Evolutionary conservation across 345 rosid species (phyloP), one percentile per base, ranked within the genome.

Genomic region (Lepidium sativum): DNA sequence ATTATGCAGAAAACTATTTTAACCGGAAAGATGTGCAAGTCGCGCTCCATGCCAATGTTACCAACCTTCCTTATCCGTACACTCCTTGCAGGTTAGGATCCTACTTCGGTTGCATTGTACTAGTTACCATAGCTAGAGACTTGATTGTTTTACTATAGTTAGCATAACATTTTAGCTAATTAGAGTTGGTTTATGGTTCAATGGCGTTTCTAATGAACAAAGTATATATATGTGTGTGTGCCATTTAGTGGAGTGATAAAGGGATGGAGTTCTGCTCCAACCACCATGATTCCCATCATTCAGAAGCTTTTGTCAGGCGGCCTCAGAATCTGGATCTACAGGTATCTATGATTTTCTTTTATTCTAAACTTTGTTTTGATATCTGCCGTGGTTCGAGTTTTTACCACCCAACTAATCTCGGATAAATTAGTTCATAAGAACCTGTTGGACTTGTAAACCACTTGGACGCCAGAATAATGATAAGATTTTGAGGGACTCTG

Each of bases 251-350:
- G 37, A 1, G 78, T 71, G 1, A 80, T 81, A 23, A 44, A 1
- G 15, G 43, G 6, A 14, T 88, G 96, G 92, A 80, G 23, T 35
- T 88, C 86, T 44, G 62, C 90, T 2, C 73, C 86, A 5, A 55
- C 70, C 6, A 75, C 79, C 6, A 42, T 84, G 29, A 60, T 89
- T 41, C 94, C 91, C 54, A 78, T 74, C 57, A 79, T 86, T 48
- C 67, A 50, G 39, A 86, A 89, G 80, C 91, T 86, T 43, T 58
- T 72, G 32, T 13, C 53, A 0, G 83, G 80, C 0, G 89, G 96
- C 9, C 53, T 86, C 23, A 86, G 94, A 16, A 84, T 89, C 25
- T 86, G 91, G 94, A 73, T 89, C 33, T 89, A 81, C 76, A 89
- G 96, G 96, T 88, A 67, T 33, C 1, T 29, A 29, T 13, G 17